Base-by-base conservation (phyloP, 225 moss, liverwort and hornwort genomes). In the Pseudoscleropodium purum region DNA sequence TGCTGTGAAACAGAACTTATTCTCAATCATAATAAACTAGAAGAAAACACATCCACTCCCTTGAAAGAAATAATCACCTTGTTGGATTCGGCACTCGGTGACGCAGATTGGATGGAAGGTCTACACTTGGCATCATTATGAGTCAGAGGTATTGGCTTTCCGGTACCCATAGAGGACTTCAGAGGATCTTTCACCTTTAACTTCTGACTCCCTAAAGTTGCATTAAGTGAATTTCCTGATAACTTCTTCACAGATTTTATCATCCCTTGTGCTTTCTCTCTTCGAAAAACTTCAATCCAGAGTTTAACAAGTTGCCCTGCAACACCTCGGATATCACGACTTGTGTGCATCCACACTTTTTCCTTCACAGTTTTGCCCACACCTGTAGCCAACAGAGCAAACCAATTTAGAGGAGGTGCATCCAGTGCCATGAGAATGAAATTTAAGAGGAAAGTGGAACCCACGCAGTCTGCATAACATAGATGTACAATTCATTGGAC, bases 281-380 rank as follows among this genome's bases (percentile, higher is more conserved):
- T 91, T 66, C 92, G 91, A 18, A 93, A 94, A 81, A 95, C 93
- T 79, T 93, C 95, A 84, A 95, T 94, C 95, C 95, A 95, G 30
- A 94, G 88, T 91, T 95, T 95, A 39, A 95, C 95, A 87, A 95
- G 93, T 87, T 95, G 95, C 67, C 95, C 95, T 68, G 95, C 95
- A 69, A 95, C 92, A 84, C 90, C 90, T 79, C 95, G 92, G 62
- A 95, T 95, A 90, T 95, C 95, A 72, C 95, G 94, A 91, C 95
- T 95, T 39, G 94, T 93, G 85, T 95, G 95, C 91, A 95, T 93
- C 90, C 95, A 95, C 52, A 95, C 94, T 87, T 94, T 95, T 84
- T 95, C 95, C 79, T 95, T 95, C 70, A 95, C 93, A 54, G 94
- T 95, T 92, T 90, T 94, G 20, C 95, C 95, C 10, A 95, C 92